phyloP scores from a whole-genome alignment of 208 protist species.

The Lotmaria passim region DNA sequence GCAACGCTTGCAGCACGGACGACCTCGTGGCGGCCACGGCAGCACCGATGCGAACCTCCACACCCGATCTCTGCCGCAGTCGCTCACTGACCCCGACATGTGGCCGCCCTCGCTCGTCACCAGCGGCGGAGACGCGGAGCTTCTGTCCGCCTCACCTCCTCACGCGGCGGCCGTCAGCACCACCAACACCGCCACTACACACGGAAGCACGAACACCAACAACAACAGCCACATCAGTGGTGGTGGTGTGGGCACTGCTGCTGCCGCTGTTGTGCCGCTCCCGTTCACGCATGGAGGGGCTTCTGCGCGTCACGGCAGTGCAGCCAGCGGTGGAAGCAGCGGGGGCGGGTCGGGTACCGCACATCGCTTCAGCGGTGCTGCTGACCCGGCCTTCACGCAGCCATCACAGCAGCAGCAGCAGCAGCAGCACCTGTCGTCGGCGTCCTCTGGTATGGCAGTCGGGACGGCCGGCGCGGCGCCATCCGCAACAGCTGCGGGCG shows the following conservation, averaged over 20 bases:
- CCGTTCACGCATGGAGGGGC: background rate
- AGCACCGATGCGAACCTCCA: background rate
- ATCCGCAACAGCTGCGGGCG: background rate
- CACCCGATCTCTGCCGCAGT: no score
- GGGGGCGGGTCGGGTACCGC: conserved; percentile 7
- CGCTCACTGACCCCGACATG: background rate
- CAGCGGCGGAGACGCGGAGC: background rate
- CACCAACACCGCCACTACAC: no score
- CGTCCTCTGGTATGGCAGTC: background rate
- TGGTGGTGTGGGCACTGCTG: background rate
- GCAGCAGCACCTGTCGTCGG: background rate
- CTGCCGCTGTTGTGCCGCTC: background rate
- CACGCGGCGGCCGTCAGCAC: background rate
- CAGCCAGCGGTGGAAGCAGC: background rate
- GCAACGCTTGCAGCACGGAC: conserved; percentile 1
- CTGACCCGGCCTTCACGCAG: background rate
- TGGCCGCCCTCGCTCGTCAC: no score
- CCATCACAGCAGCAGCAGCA: conserved; percentile 11
- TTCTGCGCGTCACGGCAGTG: conserved; percentile 5
- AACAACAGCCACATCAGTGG: background rate
- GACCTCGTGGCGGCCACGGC: background rate
- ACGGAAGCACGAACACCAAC: background rate
- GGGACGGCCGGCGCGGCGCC: background rate
- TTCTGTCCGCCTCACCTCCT: background rate
- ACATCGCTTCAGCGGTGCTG: background rate